Base-by-base conservation (phyloP, 345 rosid species). In the Sisymbrium irio region DNA sequence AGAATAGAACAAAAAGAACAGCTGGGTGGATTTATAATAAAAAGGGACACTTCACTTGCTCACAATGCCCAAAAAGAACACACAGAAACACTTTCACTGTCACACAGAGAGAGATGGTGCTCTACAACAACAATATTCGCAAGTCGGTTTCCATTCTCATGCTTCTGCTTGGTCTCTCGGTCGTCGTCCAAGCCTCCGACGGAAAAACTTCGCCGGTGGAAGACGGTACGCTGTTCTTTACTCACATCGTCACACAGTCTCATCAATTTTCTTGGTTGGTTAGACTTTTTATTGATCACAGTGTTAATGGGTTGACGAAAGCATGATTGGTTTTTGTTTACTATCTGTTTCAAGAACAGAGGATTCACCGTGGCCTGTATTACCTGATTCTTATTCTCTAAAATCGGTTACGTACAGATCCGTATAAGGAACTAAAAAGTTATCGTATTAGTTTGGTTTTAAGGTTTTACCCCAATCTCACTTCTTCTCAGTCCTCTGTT, bases 161-260 rank as follows among this genome's bases (percentile, higher is more conserved):
- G 50, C 76, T 88, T 60, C 59, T 89, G 19, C 15, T 67, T 53
- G 10, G 83, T 74, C 42, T 65, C 8, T 65, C 20, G 10, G 30
- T 78, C 2, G 47, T 77, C 11, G 74, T 82, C 18, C 45, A 84
- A 35, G 67, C 10, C n/a, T 28, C 73, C 19, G 19, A 7, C 51
- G 65, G 35, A 9, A 65, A 65, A 65, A 64, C 82, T 14, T 68
- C 74, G 12, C 69, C 80, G 4, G 85, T 81, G 4, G 89, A 91
- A 77, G 97, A 91, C 70, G 97, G 97, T 89, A 82, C 18, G 76
- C 58, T 27, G 45, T 57, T 45, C 39, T 62, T 50, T 20, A 17
- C 67, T 22, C 25, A 22, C 25, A 22, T 22, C 1, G 25, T 63
- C 27, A 4, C 25, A 62, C 6, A 14, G 2, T 37, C 57, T 69